These are phyloP conservation scores for Coniochaeta ligniaria DNA, from an alignment of 2,329 filamentous ascomycete genomes.

Conservation along the genomic window DNA sequence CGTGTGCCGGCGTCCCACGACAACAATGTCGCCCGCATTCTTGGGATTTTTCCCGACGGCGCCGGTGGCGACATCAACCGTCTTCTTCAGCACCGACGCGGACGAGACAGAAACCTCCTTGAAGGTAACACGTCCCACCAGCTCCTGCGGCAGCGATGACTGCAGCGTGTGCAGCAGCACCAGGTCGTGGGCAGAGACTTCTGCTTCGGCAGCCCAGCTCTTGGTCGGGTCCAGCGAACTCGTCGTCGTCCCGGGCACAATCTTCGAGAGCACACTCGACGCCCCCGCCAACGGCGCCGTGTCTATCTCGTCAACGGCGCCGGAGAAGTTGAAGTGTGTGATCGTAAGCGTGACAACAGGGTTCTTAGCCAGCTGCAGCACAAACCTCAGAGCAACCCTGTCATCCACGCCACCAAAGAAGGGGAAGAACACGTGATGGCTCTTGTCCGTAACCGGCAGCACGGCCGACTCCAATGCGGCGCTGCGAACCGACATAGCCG, in stretches of 20 bases:
- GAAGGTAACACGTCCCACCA: conserved; percentile 37
- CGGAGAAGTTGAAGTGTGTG: conserved; percentile 43
- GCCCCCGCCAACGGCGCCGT: conserved; percentile 4
- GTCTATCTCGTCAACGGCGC: conserved; percentile 14
- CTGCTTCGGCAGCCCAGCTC: conserved; percentile 7
- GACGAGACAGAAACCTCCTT: conserved; percentile 34
- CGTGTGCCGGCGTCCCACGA: conserved; percentile 52
- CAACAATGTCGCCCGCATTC: conserved; percentile 65
- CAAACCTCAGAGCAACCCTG: conserved; percentile 67
- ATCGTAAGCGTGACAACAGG: conserved; percentile 72
- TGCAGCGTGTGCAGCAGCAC: conserved; percentile 25
- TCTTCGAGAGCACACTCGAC: conserved; percentile 4
- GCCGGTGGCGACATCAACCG: conserved; percentile 45
- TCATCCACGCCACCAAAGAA: conserved; percentile 85
- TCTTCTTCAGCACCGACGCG: conserved; percentile 32
- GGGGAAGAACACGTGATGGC: conserved; percentile 79
- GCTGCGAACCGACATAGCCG: conserved; percentile 53
- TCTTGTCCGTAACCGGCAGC: conserved; percentile 56
- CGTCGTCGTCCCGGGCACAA: conserved; percentile 3
- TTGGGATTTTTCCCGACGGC: conserved; percentile 53
- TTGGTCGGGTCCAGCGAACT: not conserved
- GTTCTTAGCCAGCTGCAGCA: conserved; percentile 78
- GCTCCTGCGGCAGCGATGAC: conserved; percentile 22
- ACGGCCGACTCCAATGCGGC: conserved; percentile 43
- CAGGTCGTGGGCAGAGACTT: conserved; percentile 25